phyloP scores from a whole-genome alignment of 2,329 filamentous ascomycete genomes.

The Fusarium sp. region DNA sequence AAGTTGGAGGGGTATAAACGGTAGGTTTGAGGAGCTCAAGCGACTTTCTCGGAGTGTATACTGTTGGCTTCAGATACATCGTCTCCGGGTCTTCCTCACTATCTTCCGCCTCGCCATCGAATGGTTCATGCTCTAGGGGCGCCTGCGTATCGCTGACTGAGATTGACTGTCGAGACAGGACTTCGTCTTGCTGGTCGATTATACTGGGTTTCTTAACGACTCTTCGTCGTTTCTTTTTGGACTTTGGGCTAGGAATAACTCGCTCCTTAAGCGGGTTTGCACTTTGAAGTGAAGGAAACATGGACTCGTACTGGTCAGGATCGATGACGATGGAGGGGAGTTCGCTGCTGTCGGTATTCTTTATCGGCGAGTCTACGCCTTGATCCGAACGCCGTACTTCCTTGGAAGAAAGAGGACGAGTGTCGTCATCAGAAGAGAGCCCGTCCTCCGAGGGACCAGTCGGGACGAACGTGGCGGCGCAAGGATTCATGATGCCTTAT shows the following conservation, averaged over 20 bases:
- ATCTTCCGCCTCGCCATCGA: neutral
- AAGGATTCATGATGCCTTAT: conserved; percentile 45
- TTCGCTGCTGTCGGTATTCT: neutral
- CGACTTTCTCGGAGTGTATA: conserved; percentile 28
- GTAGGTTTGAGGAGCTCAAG: conserved; percentile 23
- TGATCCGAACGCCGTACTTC: conserved; percentile 7
- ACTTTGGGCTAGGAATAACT: neutral
- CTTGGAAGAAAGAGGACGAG: neutral
- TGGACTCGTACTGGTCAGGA: conserved; percentile 37
- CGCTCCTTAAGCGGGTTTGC: conserved; percentile 8
- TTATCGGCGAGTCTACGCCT: neutral
- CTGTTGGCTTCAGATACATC: conserved; percentile 22
- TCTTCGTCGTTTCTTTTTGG: conserved; percentile 6
- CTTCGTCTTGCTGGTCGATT: neutral
- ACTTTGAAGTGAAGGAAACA: conserved; percentile 39
- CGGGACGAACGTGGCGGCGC: conserved; percentile 45
- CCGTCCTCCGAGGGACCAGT: conserved; percentile 13
- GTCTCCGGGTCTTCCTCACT: neutral
- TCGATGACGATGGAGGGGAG: conserved; percentile 25
- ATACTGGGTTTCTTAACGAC: neutral
- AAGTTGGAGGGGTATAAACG: conserved; percentile 31
- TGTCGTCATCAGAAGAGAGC: conserved; percentile 5
- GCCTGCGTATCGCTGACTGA: neutral
- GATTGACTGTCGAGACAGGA: neutral
- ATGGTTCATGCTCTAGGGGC: neutral